phyloP scores from a whole-genome alignment of 2,329 filamentous ascomycete genomes.

The Ceratocystis ficicola region DNA sequence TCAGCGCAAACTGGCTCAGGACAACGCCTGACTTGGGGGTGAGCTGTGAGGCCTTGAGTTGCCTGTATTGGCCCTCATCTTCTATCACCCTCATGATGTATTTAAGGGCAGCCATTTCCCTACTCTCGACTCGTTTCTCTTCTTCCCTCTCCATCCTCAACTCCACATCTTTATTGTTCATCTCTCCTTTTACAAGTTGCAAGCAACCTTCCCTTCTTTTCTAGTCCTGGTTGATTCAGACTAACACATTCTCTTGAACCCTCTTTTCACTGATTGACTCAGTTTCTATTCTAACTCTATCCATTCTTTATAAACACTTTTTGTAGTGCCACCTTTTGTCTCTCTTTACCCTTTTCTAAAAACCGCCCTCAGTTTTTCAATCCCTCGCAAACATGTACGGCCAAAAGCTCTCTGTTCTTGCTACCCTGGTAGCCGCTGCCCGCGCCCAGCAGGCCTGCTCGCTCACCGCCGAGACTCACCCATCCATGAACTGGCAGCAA shows the following conservation, averaged over 20 bases:
- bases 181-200: conserved; percentile 9
- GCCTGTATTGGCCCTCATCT: background rate
- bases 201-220: conserved; percentile 11
- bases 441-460: conserved; percentile 35
- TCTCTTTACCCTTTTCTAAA: background rate
- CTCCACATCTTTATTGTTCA: conserved; percentile 2
- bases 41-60: background rate
- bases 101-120: background rate
- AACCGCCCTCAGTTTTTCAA: background rate
- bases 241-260: background rate
- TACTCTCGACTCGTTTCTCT: background rate
- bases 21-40: no score
- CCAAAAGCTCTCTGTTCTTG: conserved; percentile 12
- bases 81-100: background rate
- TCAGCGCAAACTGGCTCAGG: no score
- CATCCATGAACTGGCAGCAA: conserved; percentile 35
- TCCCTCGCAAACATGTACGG: conserved; percentile 10
- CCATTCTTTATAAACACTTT: background rate
- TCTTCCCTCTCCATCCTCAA: conserved; percentile 10
- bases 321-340: background rate
- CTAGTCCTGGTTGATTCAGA: background rate
- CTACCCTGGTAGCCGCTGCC: conserved; percentile 29
- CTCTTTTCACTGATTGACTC: background rate
- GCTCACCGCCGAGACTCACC: conserved; percentile 33
- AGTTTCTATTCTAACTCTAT: conserved; percentile 4